Conservation (phyloP, 2,329 filamentous ascomycete genomes). For the Phialophora verrucosa region DNA sequence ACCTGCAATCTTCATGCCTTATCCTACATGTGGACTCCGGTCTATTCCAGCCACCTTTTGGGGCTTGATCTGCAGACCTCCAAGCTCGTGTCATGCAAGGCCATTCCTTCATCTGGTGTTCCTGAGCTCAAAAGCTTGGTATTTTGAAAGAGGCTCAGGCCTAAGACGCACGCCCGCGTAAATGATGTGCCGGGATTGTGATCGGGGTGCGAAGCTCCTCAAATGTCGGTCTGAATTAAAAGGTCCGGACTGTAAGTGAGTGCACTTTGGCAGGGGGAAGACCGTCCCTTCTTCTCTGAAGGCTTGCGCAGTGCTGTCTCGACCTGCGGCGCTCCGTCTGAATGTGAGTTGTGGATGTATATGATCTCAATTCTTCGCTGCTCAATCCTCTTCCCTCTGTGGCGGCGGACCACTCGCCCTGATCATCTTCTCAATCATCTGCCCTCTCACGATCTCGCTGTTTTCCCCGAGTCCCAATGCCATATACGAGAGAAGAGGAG, state of each 20-base stretch:
- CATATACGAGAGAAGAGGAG: slow-evolving; percentile 86
- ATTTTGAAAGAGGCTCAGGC: neutral
- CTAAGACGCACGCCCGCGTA: slow-evolving; percentile 10
- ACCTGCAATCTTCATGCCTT: neutral
- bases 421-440: slow-evolving; percentile 77
- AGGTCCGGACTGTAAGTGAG: neutral
- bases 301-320: neutral
- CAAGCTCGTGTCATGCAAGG: slow-evolving; percentile 5
- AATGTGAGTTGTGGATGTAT: neutral
- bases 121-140: slow-evolving; percentile 19
- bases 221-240: slow-evolving; percentile 4
- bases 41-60: neutral
- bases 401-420: slow-evolving; percentile 70
- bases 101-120: slow-evolving; percentile 10
- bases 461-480: slow-evolving; percentile 86
- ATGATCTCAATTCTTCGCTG: neutral
- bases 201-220: neutral
- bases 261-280: neutral
- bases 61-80: slow-evolving; percentile 1
- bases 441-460: slow-evolving; percentile 76
- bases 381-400: slow-evolving; percentile 48
- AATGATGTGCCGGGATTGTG: slow-evolving; percentile 21
- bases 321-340: neutral
- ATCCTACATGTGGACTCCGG: neutral
- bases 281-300: neutral